Percentiles rank a stretch among this genome's conserved stretches.
These are phyloP conservation scores for Fomitopsis pulvina DNA, from an alignment of 768 basidiomycete genomes.

Conservation along the genomic window DNA sequence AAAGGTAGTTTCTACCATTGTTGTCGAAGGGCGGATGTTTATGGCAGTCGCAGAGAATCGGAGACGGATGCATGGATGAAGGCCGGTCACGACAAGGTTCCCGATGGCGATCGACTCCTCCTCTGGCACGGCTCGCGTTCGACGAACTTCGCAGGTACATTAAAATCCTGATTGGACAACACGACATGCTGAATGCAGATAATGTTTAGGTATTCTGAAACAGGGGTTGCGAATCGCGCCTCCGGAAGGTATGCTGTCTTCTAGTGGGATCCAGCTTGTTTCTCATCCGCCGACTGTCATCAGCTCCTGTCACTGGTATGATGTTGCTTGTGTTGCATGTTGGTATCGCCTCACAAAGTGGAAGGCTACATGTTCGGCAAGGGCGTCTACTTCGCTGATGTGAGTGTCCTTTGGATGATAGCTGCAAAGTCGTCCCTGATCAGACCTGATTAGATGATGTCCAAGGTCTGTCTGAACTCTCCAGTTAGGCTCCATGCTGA, in stretches of 20 bases:
- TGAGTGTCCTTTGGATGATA: conserved; percentile 21
- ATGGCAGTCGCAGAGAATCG: conserved; percentile 20
- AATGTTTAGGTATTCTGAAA: conserved; percentile 44
- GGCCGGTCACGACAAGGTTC: conserved; percentile 37
- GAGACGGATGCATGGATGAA: conserved; percentile 37
- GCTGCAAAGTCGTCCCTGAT: not conserved
- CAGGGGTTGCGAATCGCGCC: conserved; percentile 61
- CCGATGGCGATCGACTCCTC: conserved; percentile 44
- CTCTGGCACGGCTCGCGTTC: conserved; percentile 61
- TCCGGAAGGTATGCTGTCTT: conserved; percentile 41
- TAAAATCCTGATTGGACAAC: too few relatives aligned
- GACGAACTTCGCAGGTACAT: conserved; percentile 59
- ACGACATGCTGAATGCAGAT: too few relatives aligned
- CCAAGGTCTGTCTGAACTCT: conserved; percentile 34
- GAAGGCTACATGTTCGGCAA: conserved; percentile 59
- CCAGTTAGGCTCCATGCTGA: not conserved
- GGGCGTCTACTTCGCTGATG: conserved; percentile 60
- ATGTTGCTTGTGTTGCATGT: not conserved
- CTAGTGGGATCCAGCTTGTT: not conserved
- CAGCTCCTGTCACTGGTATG: conserved; percentile 43
- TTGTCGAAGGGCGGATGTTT: conserved; percentile 15
- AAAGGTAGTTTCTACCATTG: conserved; percentile 32
- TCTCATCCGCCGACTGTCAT: not conserved
- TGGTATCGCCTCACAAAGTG: not conserved
- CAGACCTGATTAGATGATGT: conserved; percentile 47